Base-by-base conservation (phyloP, 306 rosid species). In the Cicer arietinum region DNA sequence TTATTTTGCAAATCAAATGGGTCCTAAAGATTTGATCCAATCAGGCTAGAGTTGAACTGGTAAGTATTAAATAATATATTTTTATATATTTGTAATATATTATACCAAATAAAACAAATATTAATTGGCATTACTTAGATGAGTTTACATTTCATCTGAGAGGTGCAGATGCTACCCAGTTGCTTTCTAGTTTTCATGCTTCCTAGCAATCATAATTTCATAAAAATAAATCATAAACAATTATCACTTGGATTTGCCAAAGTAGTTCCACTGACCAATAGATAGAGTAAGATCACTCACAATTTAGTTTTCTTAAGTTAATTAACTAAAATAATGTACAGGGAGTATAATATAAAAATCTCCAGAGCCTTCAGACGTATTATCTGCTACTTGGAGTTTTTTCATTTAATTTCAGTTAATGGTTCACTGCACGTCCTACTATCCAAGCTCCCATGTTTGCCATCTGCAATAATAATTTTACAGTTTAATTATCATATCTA, bases 401-500 rank as follows among this genome's bases (percentile, higher is more conserved):
- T 69, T 77, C 51, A 41, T 17, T 37, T 68, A 17, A 60, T 69
- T 71, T 60, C 71, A 35, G 58, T 52, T 39, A 67, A 13, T 16
- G 51, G 51, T 35, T 57, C 43, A 42, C 37, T 18, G 22, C 7
- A 13, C 63, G 40, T 74, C 40, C 14, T 65, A 50, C 65, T 16
- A 45, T 60, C 57, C 67, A 69, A 16, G 68, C 30, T 18, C 73
- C 53, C 67, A 14, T 54, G 59, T 52, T 80, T 30, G 13, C 18
- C 20, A 58, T 45, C 18, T 51, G 37, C 56, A 69, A 51, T 51
- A 48, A 6, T 18, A 47, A 65, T 22, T 54, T 61, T 48, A 48
- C 67, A 46, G 3, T 54, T 7, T 43, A 65, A 54, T 40, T 39
- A 63, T 67, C 52, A 67, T 13, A 74, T 85, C 88, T 81, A 79